Evolutionary conservation across 2,329 filamentous ascomycete genomes (phyloP), one percentile per base, ranked within the genome.

Genomic region (Knoxdaviesia capensis): DNA sequence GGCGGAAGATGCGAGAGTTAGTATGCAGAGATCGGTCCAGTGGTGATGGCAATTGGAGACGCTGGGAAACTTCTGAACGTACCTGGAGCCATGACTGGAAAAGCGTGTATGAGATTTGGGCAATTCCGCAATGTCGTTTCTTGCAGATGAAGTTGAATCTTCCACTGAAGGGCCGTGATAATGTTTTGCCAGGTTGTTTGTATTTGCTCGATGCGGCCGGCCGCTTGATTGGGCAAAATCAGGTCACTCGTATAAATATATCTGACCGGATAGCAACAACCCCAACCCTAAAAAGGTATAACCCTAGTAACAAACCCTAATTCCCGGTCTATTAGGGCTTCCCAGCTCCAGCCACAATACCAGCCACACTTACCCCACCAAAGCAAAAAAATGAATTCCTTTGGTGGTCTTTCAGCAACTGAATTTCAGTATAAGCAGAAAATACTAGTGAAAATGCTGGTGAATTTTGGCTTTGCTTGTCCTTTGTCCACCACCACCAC

Each of bases 41-140:
- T 9, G 34, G 34, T 11, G 8, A 35, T 35, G 8, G 8, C 9
- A 35, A 9, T 35, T 35, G 9, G 8, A 35, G 34, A 35, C 11
- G 34, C 9, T 3, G 34, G 34, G 8, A 11, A 3, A 35, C 11
- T 11, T 35, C 11, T 35, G 34, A 33, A 47, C 59, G 45, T 51
- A 64, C 61, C 59, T 49, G 62, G 61, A 52, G 61, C 62, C 62
- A 64, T 63, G 40, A 11, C 11, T 9, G 34, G 8, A 9, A 35
- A 9, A 9, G 11, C 34, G 34, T 35, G 9, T 35, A 9, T 11
- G 34, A 9, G 11, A 9, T 35, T 35, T 9, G 9, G 3, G 8
- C 11, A 11, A 9, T 9, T 11, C 34, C 34, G 9, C 3, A 9
- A 11, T 9, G 11, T 9, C 8, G 11, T 9, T 3, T 35, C 9